Base-by-base conservation (phyloP, 2,329 filamentous ascomycete genomes). In the Alternaria arbusti region DNA sequence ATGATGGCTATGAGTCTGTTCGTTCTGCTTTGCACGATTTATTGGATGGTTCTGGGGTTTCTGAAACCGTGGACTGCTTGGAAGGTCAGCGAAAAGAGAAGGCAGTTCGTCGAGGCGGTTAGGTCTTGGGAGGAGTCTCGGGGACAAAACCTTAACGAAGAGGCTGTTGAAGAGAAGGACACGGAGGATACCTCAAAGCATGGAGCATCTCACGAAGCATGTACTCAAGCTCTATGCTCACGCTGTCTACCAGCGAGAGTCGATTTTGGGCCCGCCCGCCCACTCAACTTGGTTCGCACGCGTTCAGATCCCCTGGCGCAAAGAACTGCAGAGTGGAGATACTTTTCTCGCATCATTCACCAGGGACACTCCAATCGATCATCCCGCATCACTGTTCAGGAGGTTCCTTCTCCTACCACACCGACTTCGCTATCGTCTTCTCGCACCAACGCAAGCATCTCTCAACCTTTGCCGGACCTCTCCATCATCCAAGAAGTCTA, bases 1-100 rank as follows among this genome's bases (percentile, higher is more conserved):
- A 66, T 70, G 66, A 69, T 71, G 57, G 57, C 55, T 20, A 36
- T 71, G 32, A 57, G 59, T 17, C 13, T 70, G 10, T 61, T 63
- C 51, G 55, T 60, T 10, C 13, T 67, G 28, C 13, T 54, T 22
- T 40, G 23, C 12, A 60, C 36, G 22, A n/a, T 66, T 8, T 66
- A 66, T 44, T 66, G 61, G 57, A 40, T 54, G 6, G 54, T 28
- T 12, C 28, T 64, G 11, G 66, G 54, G 23, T 47, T 50, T 44
- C 6, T 47, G n/a, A 57, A 47, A 40, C 13, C 56, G 3, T 65
- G 57, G 66, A 45, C 26, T 4, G 30, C 26, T 28, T 54, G 40
- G 43, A 60, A 44, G 26, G 47, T 61, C 20, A 60, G 58, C 22
- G 52, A 58, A 22, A 45, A 46, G 32, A 64, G 40, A 22, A 46